Evolutionary conservation across 2,329 filamentous ascomycete genomes (phyloP).

Genomic region (Onygenales sp.): DNA sequence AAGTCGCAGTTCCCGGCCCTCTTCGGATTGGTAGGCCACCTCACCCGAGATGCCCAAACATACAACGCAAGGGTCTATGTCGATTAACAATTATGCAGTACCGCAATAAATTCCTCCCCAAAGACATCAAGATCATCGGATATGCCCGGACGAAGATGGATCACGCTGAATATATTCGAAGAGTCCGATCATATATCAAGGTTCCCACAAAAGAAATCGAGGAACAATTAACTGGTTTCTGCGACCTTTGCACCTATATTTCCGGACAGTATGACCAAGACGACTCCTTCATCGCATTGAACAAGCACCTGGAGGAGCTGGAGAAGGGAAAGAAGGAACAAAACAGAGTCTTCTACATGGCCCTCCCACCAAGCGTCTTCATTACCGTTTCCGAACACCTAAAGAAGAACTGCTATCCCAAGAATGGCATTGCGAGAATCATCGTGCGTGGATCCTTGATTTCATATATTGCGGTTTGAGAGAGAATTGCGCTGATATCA

Average conservation of each 20-base stretch:
- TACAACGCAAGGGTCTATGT: slow-evolving; percentile 1
- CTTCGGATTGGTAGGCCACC: slow-evolving; percentile 78
- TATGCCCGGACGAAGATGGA: slow-evolving; percentile 99
- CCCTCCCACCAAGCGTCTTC: slow-evolving; percentile 93
- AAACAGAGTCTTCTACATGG: slow-evolving; percentile 98
- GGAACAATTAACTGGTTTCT: slow-evolving; percentile 88
- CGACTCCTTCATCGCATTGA: slow-evolving; percentile 79
- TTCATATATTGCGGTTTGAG: not conserved
- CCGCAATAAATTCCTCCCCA: slow-evolving; percentile 95
- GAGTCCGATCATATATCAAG: slow-evolving; percentile 98
- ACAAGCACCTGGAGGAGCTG: slow-evolving; percentile 74
- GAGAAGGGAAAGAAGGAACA: slow-evolving; percentile 75
- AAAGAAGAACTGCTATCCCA: slow-evolving; percentile 94
- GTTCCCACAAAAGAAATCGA: slow-evolving; percentile 95
- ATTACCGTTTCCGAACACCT: slow-evolving; percentile 94
- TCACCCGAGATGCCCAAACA: not conserved
- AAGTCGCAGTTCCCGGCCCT: slow-evolving; percentile 75
- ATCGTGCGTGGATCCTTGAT: slow-evolving; percentile 56
- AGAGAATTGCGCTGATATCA: not conserved
- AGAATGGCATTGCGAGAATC: slow-evolving; percentile 80
- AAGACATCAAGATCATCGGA: slow-evolving; percentile 92
- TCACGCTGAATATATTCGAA: slow-evolving; percentile 84
- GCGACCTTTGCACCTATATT: slow-evolving; percentile 78
- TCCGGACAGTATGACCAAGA: slow-evolving; percentile 98
- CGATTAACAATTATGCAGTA: slow-evolving; percentile 48